Evolutionary conservation across 192 early-diverging fungal species (phyloP).

Genomic region (Ambispora gerdemannii): DNA sequence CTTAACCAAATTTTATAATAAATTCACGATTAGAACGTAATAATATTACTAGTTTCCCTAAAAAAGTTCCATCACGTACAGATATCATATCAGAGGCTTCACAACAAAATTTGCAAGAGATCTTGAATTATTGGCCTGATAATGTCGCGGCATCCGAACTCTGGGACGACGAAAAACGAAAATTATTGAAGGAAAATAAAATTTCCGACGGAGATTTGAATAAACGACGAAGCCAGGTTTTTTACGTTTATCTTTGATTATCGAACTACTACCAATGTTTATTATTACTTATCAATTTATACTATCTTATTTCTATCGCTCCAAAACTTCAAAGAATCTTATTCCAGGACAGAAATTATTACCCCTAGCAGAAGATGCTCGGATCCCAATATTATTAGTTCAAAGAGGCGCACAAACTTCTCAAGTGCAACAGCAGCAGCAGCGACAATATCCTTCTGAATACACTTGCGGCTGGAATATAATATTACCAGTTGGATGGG

Average conservation of each 20-base stretch:
- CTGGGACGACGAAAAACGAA: slow-evolving; percentile 56
- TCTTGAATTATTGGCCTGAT: slow-evolving; percentile 59
- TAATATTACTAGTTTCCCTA: slow-evolving; percentile 53
- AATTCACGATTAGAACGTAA: no score
- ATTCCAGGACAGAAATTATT: slow-evolving; percentile 70
- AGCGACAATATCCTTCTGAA: slow-evolving; percentile 41
- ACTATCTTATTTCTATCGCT: no score
- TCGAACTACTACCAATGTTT: no score
- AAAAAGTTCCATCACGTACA: slow-evolving; percentile 43
- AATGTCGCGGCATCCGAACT: slow-evolving; percentile 47
- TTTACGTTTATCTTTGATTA: no score
- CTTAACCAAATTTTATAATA: no score
- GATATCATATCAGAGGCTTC: slow-evolving; percentile 36
- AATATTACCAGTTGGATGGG: slow-evolving; percentile 78
- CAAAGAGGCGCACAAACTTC: slow-evolving; percentile 65
- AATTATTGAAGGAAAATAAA: slow-evolving; percentile 40
- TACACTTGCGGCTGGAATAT: slow-evolving; percentile 75
- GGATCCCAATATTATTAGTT: slow-evolving; percentile 77
- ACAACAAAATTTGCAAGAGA: slow-evolving; percentile 34
- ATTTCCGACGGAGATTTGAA: slow-evolving; percentile 58
- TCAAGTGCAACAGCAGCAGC: neutral
- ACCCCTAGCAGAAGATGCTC: slow-evolving; percentile 51
- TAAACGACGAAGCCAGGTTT: slow-evolving; percentile 37
- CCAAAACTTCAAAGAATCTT: slow-evolving; percentile 43
- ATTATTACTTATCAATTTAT: no score